phyloP scores from a whole-genome alignment of 768 basidiomycete genomes.

The Lactarius sanguifluus region DNA sequence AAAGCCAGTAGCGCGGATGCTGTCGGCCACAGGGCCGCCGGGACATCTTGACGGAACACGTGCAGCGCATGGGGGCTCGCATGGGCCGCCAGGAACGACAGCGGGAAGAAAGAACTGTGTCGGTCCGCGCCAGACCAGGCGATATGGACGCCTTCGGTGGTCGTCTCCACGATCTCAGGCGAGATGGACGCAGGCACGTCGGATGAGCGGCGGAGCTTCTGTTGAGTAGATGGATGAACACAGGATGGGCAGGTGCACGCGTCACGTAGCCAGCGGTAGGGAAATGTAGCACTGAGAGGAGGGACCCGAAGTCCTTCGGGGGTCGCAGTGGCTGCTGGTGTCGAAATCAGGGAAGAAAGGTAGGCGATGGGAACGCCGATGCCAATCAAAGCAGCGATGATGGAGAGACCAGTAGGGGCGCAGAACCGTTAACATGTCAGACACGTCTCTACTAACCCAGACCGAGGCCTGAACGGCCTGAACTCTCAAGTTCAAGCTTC shows the following conservation, averaged over 20 bases:
- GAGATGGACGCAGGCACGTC: constrained; percentile 56
- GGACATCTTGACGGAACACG: constrained; percentile 47
- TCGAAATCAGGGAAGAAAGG: constrained; percentile 1
- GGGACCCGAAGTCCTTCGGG: constrained; percentile 21
- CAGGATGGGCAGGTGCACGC: constrained; percentile 72
- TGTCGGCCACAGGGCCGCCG: constrained; percentile 47
- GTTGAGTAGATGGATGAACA: constrained; percentile 73
- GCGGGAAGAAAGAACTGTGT: constrained; percentile 55
- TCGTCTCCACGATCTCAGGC: constrained; percentile 44
- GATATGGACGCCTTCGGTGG: constrained; percentile 48
- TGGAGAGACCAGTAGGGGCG: not conserved
- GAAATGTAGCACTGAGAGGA: constrained; percentile 48
- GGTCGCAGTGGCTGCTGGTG: not conserved
- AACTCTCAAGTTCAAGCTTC: not conserved
- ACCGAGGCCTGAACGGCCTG: too few species aligned
- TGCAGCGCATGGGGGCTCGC: constrained; percentile 39
- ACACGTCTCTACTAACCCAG: not conserved
- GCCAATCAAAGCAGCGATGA: not conserved
- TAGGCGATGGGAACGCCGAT: not conserved
- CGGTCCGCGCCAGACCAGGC: constrained; percentile 53
- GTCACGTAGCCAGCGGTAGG: constrained; percentile 82
- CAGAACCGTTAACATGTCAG: not conserved
- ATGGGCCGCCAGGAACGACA: constrained; percentile 51
- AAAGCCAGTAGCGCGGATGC: constrained; percentile 36
- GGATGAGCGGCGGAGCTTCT: constrained; percentile 72